Conservation (phyloP, 1,284 basidiomycete genomes). For the Leccinum angustisporum region DNA sequence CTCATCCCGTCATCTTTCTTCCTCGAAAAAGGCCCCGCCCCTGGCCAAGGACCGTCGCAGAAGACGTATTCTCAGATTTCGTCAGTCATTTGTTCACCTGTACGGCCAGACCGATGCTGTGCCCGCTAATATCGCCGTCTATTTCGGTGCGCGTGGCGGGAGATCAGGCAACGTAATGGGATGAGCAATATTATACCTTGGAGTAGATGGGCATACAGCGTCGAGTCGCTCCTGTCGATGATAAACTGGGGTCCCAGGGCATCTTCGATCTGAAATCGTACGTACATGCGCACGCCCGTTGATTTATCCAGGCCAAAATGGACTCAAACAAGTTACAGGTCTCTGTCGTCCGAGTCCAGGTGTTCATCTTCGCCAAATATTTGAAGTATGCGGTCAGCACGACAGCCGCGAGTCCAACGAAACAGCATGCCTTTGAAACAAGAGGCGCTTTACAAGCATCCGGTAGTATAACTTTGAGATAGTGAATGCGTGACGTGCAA, state of each 20-base stretch:
- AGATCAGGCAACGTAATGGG: background rate
- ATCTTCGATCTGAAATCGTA: constrained; percentile 96
- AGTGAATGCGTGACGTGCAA: constrained; percentile 94
- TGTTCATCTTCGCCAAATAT: constrained; percentile 84
- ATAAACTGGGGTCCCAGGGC: constrained; percentile 98
- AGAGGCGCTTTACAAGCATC: constrained; percentile 91
- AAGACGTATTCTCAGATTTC: constrained; percentile 97
- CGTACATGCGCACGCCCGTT: constrained; percentile 98
- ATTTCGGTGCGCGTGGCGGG: background rate
- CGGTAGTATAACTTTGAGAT: constrained; percentile 94
- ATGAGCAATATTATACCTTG: constrained; percentile 57
- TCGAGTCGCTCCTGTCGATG: constrained; percentile 97
- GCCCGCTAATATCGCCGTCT: constrained; percentile 78
- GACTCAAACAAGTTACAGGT: constrained; percentile 92
- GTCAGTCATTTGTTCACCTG: constrained; percentile 86
- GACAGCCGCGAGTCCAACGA: constrained; percentile 13
- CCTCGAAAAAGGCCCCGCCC: constrained; percentile 60
- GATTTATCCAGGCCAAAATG: constrained; percentile 92
- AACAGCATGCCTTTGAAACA: constrained; percentile 87
- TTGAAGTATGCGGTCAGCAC: constrained; percentile 39
- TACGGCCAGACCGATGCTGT: constrained; percentile 83
- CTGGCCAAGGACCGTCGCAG: constrained; percentile 75
- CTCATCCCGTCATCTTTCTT: constrained; percentile 86
- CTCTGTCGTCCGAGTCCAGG: constrained; percentile 87
- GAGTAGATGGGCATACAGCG: constrained; percentile 91